Base-by-base conservation (phyloP, 2,329 filamentous ascomycete genomes). In the Fusarium brevicatenulatum region DNA sequence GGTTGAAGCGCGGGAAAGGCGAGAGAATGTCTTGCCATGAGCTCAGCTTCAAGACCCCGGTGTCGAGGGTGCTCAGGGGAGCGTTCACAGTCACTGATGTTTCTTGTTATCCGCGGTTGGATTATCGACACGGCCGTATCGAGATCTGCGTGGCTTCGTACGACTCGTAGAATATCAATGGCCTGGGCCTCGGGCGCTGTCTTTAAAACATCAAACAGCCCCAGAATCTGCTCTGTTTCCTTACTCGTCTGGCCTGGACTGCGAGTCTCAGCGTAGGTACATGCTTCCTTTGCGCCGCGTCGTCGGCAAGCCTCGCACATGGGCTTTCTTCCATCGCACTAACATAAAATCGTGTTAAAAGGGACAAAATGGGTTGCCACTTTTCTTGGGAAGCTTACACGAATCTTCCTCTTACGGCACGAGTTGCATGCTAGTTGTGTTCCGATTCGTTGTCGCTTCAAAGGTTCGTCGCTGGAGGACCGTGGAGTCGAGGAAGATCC, bases 1-100 rank as follows among this genome's bases (percentile, higher is more conserved):
- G 61, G 28, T 19, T 49, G 66, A 2, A 72, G 52, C 19, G 60
- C 40, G 9, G 70, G 70, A 36, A 72, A 72, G 4, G 61, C 37
- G 32, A 72, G 40, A 25, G 61, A 50, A 42, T 70, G 60, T n/a
- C 60, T 66, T 47, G 70, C 56, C 69, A 72, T 63, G 25, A 72
- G 70, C 34, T 72, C 70, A 19, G 53, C 62, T 50, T 72, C 69
- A 8, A 72, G 66, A 2, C 61, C 44, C 19, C 39, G 18, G 30
- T 70, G 54, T 19, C 54, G 52, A 13, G 57, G 59, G 15, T 57
- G 44, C 34, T 61, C 49, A n/a, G 42, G 28, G 30, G 47, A 8
- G 32, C 49, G 56, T 53, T 21, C 60, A 49, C 49, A 42, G 16
- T 18, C 39, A 4, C 32, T 23, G n/a, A 32, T 16, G 10, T 6